phyloP scores from a whole-genome alignment of 2,329 filamentous ascomycete genomes.

The Cryphonectria parasitica region DNA sequence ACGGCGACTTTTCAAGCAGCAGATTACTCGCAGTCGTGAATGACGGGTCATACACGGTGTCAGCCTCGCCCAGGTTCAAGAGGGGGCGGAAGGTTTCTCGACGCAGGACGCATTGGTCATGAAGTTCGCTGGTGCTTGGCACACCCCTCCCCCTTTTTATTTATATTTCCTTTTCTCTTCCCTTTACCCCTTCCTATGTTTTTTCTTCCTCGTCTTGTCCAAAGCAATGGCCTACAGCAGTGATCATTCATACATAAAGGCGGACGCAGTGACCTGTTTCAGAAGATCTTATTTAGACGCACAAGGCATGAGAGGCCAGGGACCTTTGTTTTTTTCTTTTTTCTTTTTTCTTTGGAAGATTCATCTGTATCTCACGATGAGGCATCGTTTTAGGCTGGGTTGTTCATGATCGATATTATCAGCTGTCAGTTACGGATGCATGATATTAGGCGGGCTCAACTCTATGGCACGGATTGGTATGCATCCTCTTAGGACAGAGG shows the following conservation, averaged over 20 bases:
- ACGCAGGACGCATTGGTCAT: slow-evolving; percentile 15
- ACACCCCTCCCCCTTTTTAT: too few relatives aligned
- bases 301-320: neutral
- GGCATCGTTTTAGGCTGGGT: slow-evolving; percentile 23
- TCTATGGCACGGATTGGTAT: slow-evolving; percentile 8
- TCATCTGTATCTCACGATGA: slow-evolving; percentile 27
- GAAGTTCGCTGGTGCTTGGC: neutral
- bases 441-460: slow-evolving; percentile 2
- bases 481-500: neutral
- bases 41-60: neutral
- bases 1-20: neutral
- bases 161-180: neutral
- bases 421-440: slow-evolving; percentile 19
- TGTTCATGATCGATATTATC: slow-evolving; percentile 24
- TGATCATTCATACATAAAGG: neutral
- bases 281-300: slow-evolving; percentile 13
- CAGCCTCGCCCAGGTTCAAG: neutral
- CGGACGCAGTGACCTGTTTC: neutral
- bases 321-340: slow-evolving; percentile 18
- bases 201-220: neutral
- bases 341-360: slow-evolving; percentile 24
- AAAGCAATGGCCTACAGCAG: neutral
- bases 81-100: neutral
- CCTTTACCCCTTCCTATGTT: neutral
- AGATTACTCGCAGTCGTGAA: neutral